phyloP scores from a whole-genome alignment of 331 rosid genomes.

The Saraca asoca region DNA sequence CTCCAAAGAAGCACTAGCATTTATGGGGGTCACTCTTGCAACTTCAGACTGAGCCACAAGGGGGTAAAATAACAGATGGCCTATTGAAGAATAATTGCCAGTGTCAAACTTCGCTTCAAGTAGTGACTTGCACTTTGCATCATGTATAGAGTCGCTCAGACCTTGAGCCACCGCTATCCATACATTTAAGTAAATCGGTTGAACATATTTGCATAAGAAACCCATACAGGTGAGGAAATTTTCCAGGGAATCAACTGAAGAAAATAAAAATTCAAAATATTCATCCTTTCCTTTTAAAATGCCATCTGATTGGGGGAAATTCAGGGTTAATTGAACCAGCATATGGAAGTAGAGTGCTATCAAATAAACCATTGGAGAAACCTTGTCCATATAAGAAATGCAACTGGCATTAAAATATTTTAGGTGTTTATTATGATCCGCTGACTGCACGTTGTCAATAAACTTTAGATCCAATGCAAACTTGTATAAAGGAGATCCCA shows the following conservation, averaged over 20 bases:
- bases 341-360: slow-evolving; percentile 55
- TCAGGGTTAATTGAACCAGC: slow-evolving; percentile 47
- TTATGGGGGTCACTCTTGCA: slow-evolving; percentile 39
- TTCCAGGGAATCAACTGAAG: slow-evolving; percentile 57
- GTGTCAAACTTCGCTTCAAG: slow-evolving; percentile 50
- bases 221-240: slow-evolving; percentile 46
- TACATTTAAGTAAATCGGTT: slow-evolving; percentile 53
- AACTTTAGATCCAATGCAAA: slow-evolving; percentile 63
- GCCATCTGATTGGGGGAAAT: slow-evolving; percentile 37
- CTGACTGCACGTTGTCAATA: slow-evolving; percentile 45
- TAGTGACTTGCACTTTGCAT: slow-evolving; percentile 41
- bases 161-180: slow-evolving; percentile 68
- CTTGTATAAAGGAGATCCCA: slow-evolving; percentile 79
- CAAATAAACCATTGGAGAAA: slow-evolving; percentile 73
- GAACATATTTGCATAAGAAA: slow-evolving; percentile 52
- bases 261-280: slow-evolving; percentile 60
- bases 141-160: slow-evolving; percentile 45
- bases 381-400: slow-evolving; percentile 72
- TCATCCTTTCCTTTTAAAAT: slow-evolving; percentile 41
- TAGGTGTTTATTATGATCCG: slow-evolving; percentile 39
- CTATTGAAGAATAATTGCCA: slow-evolving; percentile 38
- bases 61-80: slow-evolving; percentile 68
- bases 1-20: slow-evolving; percentile 37
- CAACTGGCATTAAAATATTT: slow-evolving; percentile 39
- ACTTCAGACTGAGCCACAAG: slow-evolving; percentile 45